These are phyloP conservation scores for Hypericum androsaemum DNA, from an alignment of 345 rosid species.

Conservation along the genomic window DNA sequence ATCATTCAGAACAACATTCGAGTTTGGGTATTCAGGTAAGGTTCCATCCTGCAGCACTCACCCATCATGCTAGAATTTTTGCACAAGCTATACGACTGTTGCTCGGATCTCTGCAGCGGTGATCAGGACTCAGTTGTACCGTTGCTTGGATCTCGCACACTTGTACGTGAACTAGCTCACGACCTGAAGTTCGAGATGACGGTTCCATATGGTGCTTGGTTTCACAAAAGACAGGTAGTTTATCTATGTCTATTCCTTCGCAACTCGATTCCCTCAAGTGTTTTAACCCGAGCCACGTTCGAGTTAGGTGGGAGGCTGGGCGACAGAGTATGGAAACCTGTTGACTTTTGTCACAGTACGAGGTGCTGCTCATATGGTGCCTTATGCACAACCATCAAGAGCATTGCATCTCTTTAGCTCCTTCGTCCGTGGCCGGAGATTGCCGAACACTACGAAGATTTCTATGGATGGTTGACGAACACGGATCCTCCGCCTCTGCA, in stretches of 20 bases:
- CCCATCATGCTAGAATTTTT: too few relatives aligned
- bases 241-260: neutral
- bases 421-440: constrained; percentile 35
- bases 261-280: neutral
- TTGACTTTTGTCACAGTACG: constrained; percentile 74
- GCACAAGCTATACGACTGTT: too few relatives aligned
- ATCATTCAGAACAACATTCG: constrained; percentile 47
- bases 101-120: constrained; percentile 32
- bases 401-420: constrained; percentile 70
- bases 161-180: constrained; percentile 63
- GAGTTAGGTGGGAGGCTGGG: constrained; percentile 82
- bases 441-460: neutral
- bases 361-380: constrained; percentile 96
- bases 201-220: constrained; percentile 81
- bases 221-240: constrained; percentile 83
- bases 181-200: constrained; percentile 49
- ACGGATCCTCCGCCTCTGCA: too few relatives aligned
- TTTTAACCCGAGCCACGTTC: neutral
- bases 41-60: neutral
- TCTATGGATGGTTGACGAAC: neutral
- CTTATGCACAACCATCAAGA: constrained; percentile 75
- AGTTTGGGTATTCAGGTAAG: constrained; percentile 77
- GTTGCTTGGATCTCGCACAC: constrained; percentile 64
- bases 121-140: constrained; percentile 89
- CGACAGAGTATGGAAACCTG: constrained; percentile 61